phyloP scores from a whole-genome alignment of 2,329 filamentous ascomycete genomes.

The Clarireedia homoeocarpa region DNA sequence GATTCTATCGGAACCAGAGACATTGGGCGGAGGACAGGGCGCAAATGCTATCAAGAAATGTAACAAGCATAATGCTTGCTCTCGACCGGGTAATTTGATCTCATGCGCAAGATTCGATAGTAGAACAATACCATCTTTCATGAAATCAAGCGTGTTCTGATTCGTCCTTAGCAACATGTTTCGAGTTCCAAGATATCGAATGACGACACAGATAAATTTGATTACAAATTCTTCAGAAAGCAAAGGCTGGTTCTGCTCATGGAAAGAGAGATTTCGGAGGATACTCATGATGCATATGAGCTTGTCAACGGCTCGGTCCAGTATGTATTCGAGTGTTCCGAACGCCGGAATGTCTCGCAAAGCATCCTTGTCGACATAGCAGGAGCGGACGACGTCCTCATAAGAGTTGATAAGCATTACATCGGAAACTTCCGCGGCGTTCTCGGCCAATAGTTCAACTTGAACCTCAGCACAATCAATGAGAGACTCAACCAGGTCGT shows the following conservation, averaged over 20 bases:
- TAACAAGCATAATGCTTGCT: constrained; percentile 79
- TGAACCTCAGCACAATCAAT: constrained; percentile 90
- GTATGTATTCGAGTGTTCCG: constrained; percentile 69
- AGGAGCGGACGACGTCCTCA: constrained; percentile 78
- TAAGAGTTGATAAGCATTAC: constrained; percentile 77
- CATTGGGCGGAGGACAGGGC: constrained; percentile 62
- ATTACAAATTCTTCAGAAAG: constrained; percentile 73
- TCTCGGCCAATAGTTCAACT: constrained; percentile 73
- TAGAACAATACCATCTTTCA: constrained; percentile 89
- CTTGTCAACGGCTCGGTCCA: constrained; percentile 79
- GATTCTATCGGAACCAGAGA: constrained; percentile 46
- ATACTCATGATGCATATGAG: constrained; percentile 89
- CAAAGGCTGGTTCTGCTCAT: constrained; percentile 64
- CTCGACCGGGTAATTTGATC: constrained; percentile 73
- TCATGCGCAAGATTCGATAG: constrained; percentile 81
- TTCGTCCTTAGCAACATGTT: constrained; percentile 78
- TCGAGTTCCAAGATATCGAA: constrained; percentile 81
- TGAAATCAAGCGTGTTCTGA: constrained; percentile 84
- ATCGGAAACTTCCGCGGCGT: constrained; percentile 78
- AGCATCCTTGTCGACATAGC: constrained; percentile 62
- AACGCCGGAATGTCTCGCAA: constrained; percentile 67
- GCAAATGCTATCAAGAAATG: constrained; percentile 89
- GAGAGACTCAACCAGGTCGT: constrained; percentile 81
- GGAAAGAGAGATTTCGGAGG: constrained; percentile 85
- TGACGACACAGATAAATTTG: constrained; percentile 74